Evolutionary conservation across 306 rosid species (phyloP), one percentile per base, ranked within the genome.

Genomic region (Sphenostylis stenocarpa): DNA sequence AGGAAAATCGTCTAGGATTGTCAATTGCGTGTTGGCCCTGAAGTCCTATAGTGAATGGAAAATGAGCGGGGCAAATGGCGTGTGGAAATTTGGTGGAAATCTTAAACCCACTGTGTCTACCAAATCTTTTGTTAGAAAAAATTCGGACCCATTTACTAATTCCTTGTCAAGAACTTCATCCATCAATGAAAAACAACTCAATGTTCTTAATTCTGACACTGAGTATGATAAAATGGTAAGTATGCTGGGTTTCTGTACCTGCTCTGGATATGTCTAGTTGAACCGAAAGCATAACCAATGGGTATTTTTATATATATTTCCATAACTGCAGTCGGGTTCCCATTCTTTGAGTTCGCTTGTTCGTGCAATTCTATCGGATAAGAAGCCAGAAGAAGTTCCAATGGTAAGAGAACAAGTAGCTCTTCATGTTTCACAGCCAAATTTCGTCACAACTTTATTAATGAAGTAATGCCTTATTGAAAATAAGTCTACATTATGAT

Each of bases 301-400:
- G 36, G 63, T 7, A 62, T 70, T 69, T 64, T 31, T 67, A 29
- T 67, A 41, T 47, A 33, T 41, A 43, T 55, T 73, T 63, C 68
- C 69, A 29, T 72, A 60, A 57, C 41, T 63, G 84, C 94, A 95
- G 97, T 69, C 89, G 61, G 70, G 80, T 76, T 88, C 91, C 41
- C 79, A 83, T 82, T 86, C 98, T 56, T 66, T 91, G 89, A 88
- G 90, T 80, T 75, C 24, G 83, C 97, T 92, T 70, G 86, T 95
- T 73, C 96, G 80, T 13, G 86, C 97, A 63, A 82, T 90, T 58
- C 52, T 95, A 29, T 84, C 75, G 3, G 97, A 95, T 79, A 95
- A 89, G 90, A 91, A 85, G 79, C 99, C 97, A 70, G 99, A 95
- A 65, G 99, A 95, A 86, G 88, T 95, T 77, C 96, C 97, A 19